Conservation (phyloP, 169 alveolate genomes). For the Cryptosporidium felis region DNA sequence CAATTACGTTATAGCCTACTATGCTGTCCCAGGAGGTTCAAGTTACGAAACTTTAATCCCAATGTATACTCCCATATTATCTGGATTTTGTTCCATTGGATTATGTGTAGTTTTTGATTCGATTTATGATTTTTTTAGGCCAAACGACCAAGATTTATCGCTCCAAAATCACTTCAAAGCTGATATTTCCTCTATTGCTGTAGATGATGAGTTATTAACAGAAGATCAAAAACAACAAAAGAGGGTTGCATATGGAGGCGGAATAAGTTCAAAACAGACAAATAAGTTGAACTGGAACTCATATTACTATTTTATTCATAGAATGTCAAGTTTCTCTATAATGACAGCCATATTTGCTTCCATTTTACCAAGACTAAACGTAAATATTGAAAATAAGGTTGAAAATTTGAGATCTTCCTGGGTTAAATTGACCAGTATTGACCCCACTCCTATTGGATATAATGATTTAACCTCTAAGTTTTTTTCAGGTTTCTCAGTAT, state of each 20-base stretch:
- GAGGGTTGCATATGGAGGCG: constrained; percentile 55
- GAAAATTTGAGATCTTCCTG: constrained; percentile 4
- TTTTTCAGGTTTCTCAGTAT: constrained; percentile 22
- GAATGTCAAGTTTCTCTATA: constrained; percentile 52
- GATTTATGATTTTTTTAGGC: constrained; percentile 1
- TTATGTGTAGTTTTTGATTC: constrained; percentile 2
- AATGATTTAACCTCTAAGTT: neutral
- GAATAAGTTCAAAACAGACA: neutral
- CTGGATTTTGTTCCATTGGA: constrained; percentile 11
- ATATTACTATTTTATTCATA: constrained; percentile 11
- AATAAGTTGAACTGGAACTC: constrained; percentile 22
- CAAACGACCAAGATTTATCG: constrained; percentile 12
- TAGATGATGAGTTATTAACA: constrained; percentile 29
- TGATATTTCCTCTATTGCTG: neutral
- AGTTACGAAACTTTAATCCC: neutral
- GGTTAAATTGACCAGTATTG: neutral
- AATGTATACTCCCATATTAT: neutral
- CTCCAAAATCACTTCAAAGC: neutral
- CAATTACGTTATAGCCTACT: constrained; percentile 9
- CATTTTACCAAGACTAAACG: constrained; percentile 50
- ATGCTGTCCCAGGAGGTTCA: constrained; percentile 65
- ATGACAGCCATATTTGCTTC: constrained; percentile 18
- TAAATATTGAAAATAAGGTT: neutral
- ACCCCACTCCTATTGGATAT: constrained; percentile 17
- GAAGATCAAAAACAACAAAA: constrained; percentile 55